Percentiles rank a stretch among this genome's conserved stretches.
Evolutionary conservation across 2,329 filamentous ascomycete species (phyloP).

Genomic region (Pseudocercospora musae): DNA sequence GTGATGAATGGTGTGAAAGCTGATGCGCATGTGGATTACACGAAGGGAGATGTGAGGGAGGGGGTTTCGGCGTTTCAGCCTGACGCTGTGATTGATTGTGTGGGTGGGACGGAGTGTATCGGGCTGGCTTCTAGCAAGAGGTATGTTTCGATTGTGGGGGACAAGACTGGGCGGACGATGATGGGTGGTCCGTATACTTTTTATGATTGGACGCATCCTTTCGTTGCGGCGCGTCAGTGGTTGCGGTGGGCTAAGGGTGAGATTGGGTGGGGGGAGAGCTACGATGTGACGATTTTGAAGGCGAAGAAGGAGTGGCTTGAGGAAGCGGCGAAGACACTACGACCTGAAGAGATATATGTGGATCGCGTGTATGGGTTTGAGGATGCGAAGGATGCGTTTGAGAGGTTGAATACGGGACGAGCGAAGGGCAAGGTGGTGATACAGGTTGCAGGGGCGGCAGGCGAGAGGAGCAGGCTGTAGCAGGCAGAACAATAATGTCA

Average conservation of each 20-base stretch:
- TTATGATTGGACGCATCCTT: constrained; percentile 27
- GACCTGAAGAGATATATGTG: constrained; percentile 51
- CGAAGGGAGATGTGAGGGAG: constrained; percentile 47
- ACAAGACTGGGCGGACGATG: constrained; percentile 34
- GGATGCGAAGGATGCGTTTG: constrained; percentile 44
- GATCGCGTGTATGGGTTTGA: constrained; percentile 58
- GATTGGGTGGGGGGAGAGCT: constrained; percentile 32
- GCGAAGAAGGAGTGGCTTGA: constrained; percentile 50
- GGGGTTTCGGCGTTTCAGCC: constrained; percentile 51
- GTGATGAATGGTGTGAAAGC: constrained; percentile 56
- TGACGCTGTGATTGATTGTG: constrained; percentile 58
- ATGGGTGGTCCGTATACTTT: constrained; percentile 37
- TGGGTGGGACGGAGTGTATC: constrained; percentile 44
- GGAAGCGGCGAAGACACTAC: constrained; percentile 53
- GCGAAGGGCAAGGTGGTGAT: constrained; percentile 37
- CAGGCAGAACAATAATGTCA: no score
- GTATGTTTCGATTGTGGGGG: constrained; percentile 46
- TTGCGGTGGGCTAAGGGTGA: constrained; percentile 40
- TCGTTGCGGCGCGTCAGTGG: constrained; percentile 29
- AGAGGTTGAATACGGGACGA: constrained; percentile 35
- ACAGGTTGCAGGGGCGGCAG: constrained; percentile 7
- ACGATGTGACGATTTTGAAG: constrained; percentile 44
- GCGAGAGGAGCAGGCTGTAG: constrained; percentile 6
- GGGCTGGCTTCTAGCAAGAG: constrained; percentile 44
- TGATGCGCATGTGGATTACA: constrained; percentile 63